Base-by-base conservation (phyloP, 2,329 filamentous ascomycete genomes). In the Trichoderma endophyticum region DNA sequence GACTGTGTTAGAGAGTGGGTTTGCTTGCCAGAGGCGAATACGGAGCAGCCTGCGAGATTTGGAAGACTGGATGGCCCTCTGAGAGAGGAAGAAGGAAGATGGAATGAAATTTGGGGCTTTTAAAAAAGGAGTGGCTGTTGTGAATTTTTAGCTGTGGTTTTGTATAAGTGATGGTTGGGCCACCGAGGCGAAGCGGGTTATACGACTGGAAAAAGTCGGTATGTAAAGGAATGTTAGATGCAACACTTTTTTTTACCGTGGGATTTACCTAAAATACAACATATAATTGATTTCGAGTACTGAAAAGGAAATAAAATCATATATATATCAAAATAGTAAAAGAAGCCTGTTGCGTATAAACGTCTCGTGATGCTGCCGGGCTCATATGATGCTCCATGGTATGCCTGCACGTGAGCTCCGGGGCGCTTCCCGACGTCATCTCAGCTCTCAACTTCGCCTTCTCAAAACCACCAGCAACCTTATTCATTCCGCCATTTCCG, bases 1-100 rank as follows among this genome's bases (percentile, higher is more conserved):
- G 90, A 91, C 64, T 91, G 91, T 75, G 88, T 98, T 28, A 84
- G 93, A 61, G 90, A 97, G 79, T 98, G 93, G 92, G 85, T 98
- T 65, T 95, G 93, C 79, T 84, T 98, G 34, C 94, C 95, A 1
- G 92, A 95, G 81, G 86, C 91, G 4, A 92, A 91, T 68, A 89
- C 89, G 1, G 87, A 88, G 1, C 76, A 78, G 39, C 81, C 86
- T 18, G 90, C 92, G 11, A 85, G 91, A 69, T 90, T 91, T 77
- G 93, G 93, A 2, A 84, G 84, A 43, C 83, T 93, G 26, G 83
- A 87, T 62, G 89, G 89, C 1, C 89, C 91, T 5, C 78, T 93
- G 76, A 85, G 88, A 69, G 82, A 84, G 36, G 86, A 89, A 73
- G 83, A 85, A 72, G 81, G 81, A 75, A 81, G 88, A 65, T 94